These are phyloP conservation scores for Polychaeton citri DNA, from an alignment of 2,329 filamentous ascomycete genomes.

Conservation along the genomic window DNA sequence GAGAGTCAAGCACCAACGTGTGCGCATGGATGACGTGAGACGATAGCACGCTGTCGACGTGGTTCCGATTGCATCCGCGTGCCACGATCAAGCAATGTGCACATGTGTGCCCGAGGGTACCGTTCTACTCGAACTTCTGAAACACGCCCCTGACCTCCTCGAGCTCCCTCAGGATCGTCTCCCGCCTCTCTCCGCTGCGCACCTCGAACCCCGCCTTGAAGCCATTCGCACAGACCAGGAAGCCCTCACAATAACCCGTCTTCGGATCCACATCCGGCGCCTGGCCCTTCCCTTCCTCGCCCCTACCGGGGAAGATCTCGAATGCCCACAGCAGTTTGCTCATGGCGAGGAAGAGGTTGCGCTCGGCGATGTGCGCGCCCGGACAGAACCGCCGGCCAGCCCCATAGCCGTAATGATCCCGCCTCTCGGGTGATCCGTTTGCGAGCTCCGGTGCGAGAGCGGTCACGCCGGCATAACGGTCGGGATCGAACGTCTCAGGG, in stretches of 20 bases:
- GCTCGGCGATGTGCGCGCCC: conserved; percentile 37
- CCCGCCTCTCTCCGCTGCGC: too few species aligned
- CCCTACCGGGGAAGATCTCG: conserved; percentile 9
- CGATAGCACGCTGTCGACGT: too few species aligned
- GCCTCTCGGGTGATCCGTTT: conserved; percentile 19
- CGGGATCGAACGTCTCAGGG: conserved; percentile 22
- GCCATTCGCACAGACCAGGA: conserved; percentile 15
- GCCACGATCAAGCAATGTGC: too few species aligned
- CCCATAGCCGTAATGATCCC: conserved; percentile 37
- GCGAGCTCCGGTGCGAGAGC: conserved; percentile 24
- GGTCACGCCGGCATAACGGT: conserved; percentile 20
- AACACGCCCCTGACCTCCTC: too few species aligned
- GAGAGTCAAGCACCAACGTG: too few species aligned
- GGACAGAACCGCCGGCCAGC: conserved; percentile 36
- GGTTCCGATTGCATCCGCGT: too few species aligned
- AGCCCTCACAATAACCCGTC: conserved; percentile 14
- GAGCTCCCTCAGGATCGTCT: too few species aligned
- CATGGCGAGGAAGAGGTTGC: conserved; percentile 30
- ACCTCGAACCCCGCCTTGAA: conserved; percentile 9
- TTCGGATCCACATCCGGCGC: conserved; percentile 8
- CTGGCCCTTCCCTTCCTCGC: neutral
- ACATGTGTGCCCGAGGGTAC: too few species aligned
- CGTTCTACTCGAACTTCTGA: too few species aligned
- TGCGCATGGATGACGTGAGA: too few species aligned
- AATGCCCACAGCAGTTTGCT: conserved; percentile 40